A percentile compares a stretch with the other conserved stretches of the same genome.
phyloP scores from a whole-genome alignment of 192 early-diverging fungal genomes.

The Rhizophagus sp. region DNA sequence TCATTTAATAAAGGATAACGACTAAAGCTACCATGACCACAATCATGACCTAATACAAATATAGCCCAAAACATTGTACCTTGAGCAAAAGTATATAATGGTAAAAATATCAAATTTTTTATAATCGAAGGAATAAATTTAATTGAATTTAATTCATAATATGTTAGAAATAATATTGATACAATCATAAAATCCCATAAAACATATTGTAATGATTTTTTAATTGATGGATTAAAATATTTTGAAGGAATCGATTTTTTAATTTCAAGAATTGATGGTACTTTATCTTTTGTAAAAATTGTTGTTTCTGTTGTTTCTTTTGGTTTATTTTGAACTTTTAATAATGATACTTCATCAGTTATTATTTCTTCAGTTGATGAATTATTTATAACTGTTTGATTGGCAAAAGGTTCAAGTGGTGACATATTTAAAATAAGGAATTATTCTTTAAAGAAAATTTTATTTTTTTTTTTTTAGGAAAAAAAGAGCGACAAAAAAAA shows the following conservation, averaged over 20 bases:
- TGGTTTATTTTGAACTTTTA: background rate
- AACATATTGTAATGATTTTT: conserved; percentile 19
- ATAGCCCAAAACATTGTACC: conserved; percentile 17
- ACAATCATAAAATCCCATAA: background rate
- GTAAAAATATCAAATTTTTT: background rate
- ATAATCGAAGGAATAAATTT: background rate
- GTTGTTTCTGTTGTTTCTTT: background rate
- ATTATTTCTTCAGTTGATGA: background rate
- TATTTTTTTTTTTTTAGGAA: too few species aligned
- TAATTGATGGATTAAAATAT: conserved; percentile 17
- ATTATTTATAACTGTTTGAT: background rate
- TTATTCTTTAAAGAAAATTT: too few species aligned
- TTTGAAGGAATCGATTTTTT: conserved; percentile 1
- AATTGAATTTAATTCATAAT: background rate
- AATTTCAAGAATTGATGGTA: conserved; percentile 11
- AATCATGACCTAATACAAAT: conserved; percentile 22
- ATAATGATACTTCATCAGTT: background rate
- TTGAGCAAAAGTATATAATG: conserved; percentile 5
- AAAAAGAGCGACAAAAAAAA: background rate
- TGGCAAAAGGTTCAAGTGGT: background rate
- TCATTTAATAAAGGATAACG: conserved; percentile 11
- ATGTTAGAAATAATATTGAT: background rate
- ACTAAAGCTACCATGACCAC: conserved; percentile 21
- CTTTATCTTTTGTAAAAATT: conserved; percentile 4
- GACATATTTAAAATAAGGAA: background rate